Conservation (phyloP, 768 basidiomycete species). For the Lentinula guzmanii region DNA sequence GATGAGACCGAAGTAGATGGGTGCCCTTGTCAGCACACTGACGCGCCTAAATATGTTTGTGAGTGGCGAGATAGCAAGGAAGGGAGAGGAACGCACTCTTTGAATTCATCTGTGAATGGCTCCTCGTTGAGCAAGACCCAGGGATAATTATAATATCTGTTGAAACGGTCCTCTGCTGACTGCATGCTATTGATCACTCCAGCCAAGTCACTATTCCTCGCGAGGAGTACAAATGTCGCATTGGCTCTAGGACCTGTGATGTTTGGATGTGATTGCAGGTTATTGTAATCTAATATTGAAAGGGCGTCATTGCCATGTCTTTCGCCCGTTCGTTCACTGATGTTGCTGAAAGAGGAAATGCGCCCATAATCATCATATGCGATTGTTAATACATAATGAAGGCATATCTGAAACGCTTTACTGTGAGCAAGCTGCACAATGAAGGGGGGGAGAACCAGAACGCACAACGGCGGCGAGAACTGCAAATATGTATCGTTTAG, state of each 20-base stretch:
- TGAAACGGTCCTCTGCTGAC: slow-evolving; percentile 80
- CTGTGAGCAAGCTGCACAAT: background rate
- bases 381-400: slow-evolving; percentile 52
- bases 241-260: slow-evolving; percentile 45
- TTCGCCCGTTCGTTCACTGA: slow-evolving; percentile 22
- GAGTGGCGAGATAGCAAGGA: background rate
- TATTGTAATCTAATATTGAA: background rate
- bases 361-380: slow-evolving; percentile 43
- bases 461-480: slow-evolving; percentile 41
- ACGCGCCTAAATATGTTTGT: slow-evolving; percentile 32
- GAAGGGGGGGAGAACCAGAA: slow-evolving; percentile 3
- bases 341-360: slow-evolving; percentile 34
- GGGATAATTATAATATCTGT: slow-evolving; percentile 67
- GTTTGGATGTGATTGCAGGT: background rate
- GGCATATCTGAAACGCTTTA: slow-evolving; percentile 32
- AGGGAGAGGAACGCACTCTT: slow-evolving; percentile 31
- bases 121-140: slow-evolving; percentile 86
- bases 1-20: slow-evolving; percentile 66
- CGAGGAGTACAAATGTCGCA: slow-evolving; percentile 77
- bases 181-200: slow-evolving; percentile 53
- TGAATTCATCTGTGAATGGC: slow-evolving; percentile 69
- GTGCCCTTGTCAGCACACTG: slow-evolving; percentile 48
- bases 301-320: background rate
- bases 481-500: slow-evolving; percentile 52
- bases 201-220: slow-evolving; percentile 45